Conservation (phyloP, 2,329 filamentous ascomycete genomes). For the Karstenula rhodostoma region DNA sequence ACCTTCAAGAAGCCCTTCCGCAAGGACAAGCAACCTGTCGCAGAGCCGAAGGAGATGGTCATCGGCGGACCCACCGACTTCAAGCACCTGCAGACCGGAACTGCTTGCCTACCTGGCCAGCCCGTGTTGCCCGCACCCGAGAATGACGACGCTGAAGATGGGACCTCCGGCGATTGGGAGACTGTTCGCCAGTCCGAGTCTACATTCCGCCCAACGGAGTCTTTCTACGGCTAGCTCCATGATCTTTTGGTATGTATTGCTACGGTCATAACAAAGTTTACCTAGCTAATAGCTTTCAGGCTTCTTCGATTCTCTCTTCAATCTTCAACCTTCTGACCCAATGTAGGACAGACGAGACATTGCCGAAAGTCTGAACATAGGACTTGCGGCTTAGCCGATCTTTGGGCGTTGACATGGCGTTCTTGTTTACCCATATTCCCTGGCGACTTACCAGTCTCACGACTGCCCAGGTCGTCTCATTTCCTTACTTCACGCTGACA, state of each 20-base stretch:
- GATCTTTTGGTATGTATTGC: background rate
- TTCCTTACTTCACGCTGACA: background rate
- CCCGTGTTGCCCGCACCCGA: background rate
- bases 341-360: background rate
- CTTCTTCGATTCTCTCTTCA: background rate
- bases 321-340: background rate
- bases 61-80: conserved; percentile 26
- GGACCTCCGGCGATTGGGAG: conserved; percentile 8
- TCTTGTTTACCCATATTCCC: background rate
- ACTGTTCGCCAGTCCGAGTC: background rate
- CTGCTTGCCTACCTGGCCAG: conserved; percentile 1
- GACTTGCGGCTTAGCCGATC: background rate
- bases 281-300: background rate
- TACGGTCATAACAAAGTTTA: background rate
- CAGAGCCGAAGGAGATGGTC: conserved; percentile 2
- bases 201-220: background rate
- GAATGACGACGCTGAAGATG: background rate
- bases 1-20: conserved; percentile 17
- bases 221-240: background rate
- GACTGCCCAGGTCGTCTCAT: background rate
- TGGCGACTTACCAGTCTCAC: background rate
- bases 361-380: background rate
- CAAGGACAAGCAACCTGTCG: background rate
- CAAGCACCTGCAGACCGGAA: conserved; percentile 17
- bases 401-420: background rate